Evolutionary conservation across 208 protist genomes (phyloP).

Genomic region (Angomonas deanei): DNA sequence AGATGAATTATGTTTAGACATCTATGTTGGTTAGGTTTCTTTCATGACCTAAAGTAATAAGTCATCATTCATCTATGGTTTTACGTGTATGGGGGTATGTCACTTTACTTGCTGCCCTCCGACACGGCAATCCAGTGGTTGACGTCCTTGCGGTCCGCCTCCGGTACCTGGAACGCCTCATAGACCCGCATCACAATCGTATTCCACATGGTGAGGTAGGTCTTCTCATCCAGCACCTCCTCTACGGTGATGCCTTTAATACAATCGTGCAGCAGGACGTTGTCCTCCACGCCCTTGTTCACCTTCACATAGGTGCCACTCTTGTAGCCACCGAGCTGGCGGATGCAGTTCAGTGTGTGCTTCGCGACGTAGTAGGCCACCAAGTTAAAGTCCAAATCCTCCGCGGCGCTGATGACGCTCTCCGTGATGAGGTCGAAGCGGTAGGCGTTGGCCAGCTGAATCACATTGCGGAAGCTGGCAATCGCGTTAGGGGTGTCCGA

Average conservation of each 20-base stretch:
- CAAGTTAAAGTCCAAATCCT: conserved; percentile 83
- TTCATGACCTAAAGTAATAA: too few relatives aligned
- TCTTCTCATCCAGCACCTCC: conserved; percentile 46
- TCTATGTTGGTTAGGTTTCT: too few relatives aligned
- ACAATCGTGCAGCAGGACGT: conserved; percentile 83
- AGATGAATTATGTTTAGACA: not conserved
- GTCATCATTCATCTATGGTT: not conserved
- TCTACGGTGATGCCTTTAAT: conserved; percentile 58
- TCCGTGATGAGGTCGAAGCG: conserved; percentile 82
- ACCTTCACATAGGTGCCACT: conserved; percentile 86
- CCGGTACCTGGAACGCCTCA: conserved; percentile 71
- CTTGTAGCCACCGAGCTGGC: conserved; percentile 88
- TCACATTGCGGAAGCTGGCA: conserved; percentile 82
- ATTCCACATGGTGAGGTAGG: conserved; percentile 47
- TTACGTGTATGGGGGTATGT: not conserved
- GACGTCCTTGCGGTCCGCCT: conserved; percentile 32
- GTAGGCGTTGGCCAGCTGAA: conserved; percentile 70
- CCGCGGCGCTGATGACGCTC: conserved; percentile 58
- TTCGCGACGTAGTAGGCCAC: conserved; percentile 91
- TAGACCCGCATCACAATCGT: conserved; percentile 77
- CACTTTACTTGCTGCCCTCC: conserved; percentile 12
- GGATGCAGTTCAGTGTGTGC: conserved; percentile 87
- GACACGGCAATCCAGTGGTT: conserved; percentile 45
- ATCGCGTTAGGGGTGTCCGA: conserved; percentile 65
- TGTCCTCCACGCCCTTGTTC: conserved; percentile 85